Percentiles rank a stretch among this genome's conserved stretches.
Conservation (phyloP, 306 rosid species). For the Dryas drummondii region DNA sequence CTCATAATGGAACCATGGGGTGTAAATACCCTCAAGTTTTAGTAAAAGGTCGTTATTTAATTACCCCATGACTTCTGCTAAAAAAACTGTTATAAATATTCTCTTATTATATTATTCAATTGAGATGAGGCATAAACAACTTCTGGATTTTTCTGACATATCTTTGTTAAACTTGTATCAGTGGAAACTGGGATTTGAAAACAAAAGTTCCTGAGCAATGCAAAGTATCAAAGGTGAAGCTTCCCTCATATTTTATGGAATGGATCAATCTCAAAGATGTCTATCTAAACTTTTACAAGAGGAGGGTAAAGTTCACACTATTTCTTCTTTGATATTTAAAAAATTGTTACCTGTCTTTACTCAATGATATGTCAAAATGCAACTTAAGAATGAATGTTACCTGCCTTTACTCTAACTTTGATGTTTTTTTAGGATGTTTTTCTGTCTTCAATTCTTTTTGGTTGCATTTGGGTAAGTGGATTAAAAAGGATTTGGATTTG, state of each 20-base stretch:
- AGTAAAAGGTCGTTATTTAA: not conserved
- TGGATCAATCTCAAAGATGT: constrained; percentile 95
- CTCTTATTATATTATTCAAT: not conserved
- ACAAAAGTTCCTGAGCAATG: constrained; percentile 95
- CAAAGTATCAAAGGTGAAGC: constrained; percentile 67
- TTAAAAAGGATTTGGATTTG: not conserved
- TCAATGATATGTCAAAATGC: not conserved
- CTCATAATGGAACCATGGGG: not conserved
- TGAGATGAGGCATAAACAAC: not conserved
- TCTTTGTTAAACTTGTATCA: constrained; percentile 29
- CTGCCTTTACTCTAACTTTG: not conserved
- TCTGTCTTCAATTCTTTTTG: not conserved
- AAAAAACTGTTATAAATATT: not conserved
- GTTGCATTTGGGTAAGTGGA: not conserved
- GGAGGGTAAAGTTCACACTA: constrained; percentile 55
- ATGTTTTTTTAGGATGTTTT: not conserved
- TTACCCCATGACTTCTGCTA: not conserved
- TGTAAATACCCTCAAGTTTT: not conserved
- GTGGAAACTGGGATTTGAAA: constrained; percentile 99
- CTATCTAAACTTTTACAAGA: constrained; percentile 75
- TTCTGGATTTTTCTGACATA: constrained; percentile 15
- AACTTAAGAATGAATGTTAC: not conserved
- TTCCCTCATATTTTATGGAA: constrained; percentile 82
- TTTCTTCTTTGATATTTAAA: constrained; percentile 3
- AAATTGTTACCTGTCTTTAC: not conserved